Conservation (phyloP, 768 basidiomycete species). For the Termitomyces sp. region DNA sequence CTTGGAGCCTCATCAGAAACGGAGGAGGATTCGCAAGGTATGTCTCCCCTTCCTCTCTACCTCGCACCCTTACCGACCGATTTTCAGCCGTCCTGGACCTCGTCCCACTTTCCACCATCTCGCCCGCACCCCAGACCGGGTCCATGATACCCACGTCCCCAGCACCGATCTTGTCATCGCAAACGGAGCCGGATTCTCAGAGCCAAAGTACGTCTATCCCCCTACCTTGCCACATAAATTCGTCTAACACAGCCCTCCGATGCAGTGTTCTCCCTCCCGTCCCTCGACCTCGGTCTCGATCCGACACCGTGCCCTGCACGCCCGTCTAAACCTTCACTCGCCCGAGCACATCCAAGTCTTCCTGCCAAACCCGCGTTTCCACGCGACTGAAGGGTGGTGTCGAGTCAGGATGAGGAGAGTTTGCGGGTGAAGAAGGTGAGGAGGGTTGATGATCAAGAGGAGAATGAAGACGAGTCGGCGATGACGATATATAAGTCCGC, state of each 20-base stretch:
- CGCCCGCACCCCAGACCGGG: neutral
- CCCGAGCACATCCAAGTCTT: neutral
- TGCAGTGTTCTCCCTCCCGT: conserved; percentile 14
- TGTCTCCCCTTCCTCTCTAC: neutral
- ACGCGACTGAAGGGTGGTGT: conserved; percentile 8
- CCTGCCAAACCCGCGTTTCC: neutral
- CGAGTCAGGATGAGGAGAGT: conserved; percentile 9
- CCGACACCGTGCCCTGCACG: conserved; percentile 10
- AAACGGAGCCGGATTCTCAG: conserved; percentile 20
- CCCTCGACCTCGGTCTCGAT: too few relatives aligned
- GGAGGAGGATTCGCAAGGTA: conserved; percentile 39
- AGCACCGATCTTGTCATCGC: conserved; percentile 8
- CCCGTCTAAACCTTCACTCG: conserved; percentile 1
- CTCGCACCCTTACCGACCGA: neutral
- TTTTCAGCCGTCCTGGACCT: neutral
- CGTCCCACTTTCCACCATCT: too few relatives aligned
- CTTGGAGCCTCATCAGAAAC: conserved; percentile 28
- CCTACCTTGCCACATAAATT: too few relatives aligned
- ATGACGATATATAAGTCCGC: too few relatives aligned
- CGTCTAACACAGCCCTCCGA: too few relatives aligned
- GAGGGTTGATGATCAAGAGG: conserved; percentile 4
- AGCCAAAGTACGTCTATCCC: conserved; percentile 12
- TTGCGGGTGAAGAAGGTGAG: conserved; percentile 13
- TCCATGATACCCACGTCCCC: conserved; percentile 9
- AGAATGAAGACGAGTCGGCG: too few relatives aligned